Conservation (phyloP, 495 filamentous ascomycete species). For the Penicillium chermesinum region DNA sequence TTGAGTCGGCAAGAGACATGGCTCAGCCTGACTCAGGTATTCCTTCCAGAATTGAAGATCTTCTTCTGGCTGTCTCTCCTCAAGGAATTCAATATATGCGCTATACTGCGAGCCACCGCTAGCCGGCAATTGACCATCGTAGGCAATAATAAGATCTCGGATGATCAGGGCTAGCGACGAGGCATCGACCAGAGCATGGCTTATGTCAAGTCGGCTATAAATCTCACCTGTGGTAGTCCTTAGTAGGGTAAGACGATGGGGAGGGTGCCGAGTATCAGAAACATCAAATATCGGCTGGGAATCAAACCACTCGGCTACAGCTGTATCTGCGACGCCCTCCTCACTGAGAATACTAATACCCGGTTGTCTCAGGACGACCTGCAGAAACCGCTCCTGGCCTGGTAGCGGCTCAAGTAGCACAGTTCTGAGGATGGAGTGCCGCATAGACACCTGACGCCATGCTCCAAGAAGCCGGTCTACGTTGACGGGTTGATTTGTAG, state of each 20-base stretch:
- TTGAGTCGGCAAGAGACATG: too few relatives aligned
- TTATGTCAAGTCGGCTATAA: background rate
- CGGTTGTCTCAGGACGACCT: conserved; percentile 38
- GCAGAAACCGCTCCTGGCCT: conserved; percentile 8
- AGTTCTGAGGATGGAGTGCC: conserved; percentile 44
- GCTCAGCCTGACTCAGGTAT: too few relatives aligned
- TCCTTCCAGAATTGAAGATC: too few relatives aligned
- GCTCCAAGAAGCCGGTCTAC: conserved; percentile 16
- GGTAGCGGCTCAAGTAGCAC: conserved; percentile 37
- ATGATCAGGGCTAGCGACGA: background rate
- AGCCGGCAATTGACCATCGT: background rate
- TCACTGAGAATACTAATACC: too few relatives aligned
- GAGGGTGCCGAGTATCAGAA: too few relatives aligned
- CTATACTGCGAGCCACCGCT: too few relatives aligned
- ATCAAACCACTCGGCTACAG: too few relatives aligned
- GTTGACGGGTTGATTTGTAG: background rate
- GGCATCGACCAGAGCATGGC: background rate
- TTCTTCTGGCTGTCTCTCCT: too few relatives aligned
- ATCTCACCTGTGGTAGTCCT: background rate
- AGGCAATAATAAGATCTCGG: background rate
- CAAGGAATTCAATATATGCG: too few relatives aligned
- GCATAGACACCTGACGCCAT: conserved; percentile 43
- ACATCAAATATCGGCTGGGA: too few relatives aligned
- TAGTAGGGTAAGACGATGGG: too few relatives aligned
- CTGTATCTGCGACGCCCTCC: too few relatives aligned